Percentiles rank a stretch among this genome's conserved stretches.
phyloP scores from a whole-genome alignment of 441 rosid genomes.

The Pelargonium cotyledonis region DNA sequence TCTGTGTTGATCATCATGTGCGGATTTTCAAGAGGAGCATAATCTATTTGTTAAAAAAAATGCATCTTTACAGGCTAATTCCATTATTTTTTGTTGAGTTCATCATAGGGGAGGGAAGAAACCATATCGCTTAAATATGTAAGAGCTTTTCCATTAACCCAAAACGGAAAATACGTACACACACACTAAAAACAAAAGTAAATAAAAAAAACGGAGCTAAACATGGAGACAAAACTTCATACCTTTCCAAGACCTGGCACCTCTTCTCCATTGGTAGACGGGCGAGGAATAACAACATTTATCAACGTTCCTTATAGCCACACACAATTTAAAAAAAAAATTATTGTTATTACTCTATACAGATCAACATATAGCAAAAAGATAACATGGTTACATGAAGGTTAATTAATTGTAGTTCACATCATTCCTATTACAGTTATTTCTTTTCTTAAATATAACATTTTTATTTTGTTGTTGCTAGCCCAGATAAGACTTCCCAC shows the following conservation, averaged over 20 bases:
- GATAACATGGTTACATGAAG: too few relatives aligned
- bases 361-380: too few relatives aligned
- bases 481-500: too few relatives aligned
- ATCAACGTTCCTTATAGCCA: constrained; percentile 32
- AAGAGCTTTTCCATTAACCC: background rate
- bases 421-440: too few relatives aligned
- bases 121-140: too few relatives aligned
- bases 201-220: background rate
- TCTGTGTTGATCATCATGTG: too few relatives aligned
- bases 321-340: background rate
- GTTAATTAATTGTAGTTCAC: too few relatives aligned
- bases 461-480: too few relatives aligned
- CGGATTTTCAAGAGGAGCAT: too few relatives aligned
- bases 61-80: background rate
- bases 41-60: background rate
- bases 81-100: too few relatives aligned
- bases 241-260: constrained; percentile 51
- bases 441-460: too few relatives aligned
- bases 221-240: background rate
- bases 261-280: constrained; percentile 32
- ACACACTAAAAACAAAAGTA: background rate
- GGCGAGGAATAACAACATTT: constrained; percentile 47
- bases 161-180: background rate
- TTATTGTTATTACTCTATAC: background rate
- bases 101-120: too few relatives aligned